phyloP scores from a whole-genome alignment of 2,329 filamentous ascomycete species.

The Eurotiales sp. region DNA sequence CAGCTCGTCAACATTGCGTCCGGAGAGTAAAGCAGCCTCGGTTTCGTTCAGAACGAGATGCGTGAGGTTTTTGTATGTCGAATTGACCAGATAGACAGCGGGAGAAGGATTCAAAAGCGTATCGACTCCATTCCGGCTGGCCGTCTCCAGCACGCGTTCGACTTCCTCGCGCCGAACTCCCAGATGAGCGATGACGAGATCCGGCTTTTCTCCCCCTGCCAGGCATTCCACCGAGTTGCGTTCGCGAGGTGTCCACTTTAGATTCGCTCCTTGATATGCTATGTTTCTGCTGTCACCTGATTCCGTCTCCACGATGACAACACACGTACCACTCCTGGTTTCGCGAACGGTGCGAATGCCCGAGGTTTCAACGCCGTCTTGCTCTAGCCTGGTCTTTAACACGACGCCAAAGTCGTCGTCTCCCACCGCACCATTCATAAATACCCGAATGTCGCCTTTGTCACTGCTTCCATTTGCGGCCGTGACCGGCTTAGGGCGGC shows the following conservation, averaged over 20 bases:
- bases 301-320: slow-evolving; percentile 47
- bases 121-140: slow-evolving; percentile 13
- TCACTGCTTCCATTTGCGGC: no score
- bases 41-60: slow-evolving; percentile 17
- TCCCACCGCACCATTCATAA: slow-evolving; percentile 50
- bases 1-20: background rate
- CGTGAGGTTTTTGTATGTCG: slow-evolving; percentile 12
- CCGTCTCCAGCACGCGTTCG: slow-evolving; percentile 13
- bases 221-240: slow-evolving; percentile 10
- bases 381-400: slow-evolving; percentile 38
- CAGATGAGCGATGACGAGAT: slow-evolving; percentile 16
- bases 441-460: slow-evolving; percentile 37
- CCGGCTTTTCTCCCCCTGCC: slow-evolving; percentile 9
- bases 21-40: slow-evolving; percentile 15
- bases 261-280: slow-evolving; percentile 47
- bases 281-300: slow-evolving; percentile 49
- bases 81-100: background rate
- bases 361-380: slow-evolving; percentile 42
- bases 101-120: slow-evolving; percentile 17
- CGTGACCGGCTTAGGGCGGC: background rate
- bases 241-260: slow-evolving; percentile 22
- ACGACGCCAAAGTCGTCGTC: slow-evolving; percentile 40
- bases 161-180: slow-evolving; percentile 11
- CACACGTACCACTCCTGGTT: slow-evolving; percentile 47
- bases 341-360: slow-evolving; percentile 38